Evolutionary conservation across 441 rosid genomes (phyloP).

Genomic region (Eugenia klotzschiana): DNA sequence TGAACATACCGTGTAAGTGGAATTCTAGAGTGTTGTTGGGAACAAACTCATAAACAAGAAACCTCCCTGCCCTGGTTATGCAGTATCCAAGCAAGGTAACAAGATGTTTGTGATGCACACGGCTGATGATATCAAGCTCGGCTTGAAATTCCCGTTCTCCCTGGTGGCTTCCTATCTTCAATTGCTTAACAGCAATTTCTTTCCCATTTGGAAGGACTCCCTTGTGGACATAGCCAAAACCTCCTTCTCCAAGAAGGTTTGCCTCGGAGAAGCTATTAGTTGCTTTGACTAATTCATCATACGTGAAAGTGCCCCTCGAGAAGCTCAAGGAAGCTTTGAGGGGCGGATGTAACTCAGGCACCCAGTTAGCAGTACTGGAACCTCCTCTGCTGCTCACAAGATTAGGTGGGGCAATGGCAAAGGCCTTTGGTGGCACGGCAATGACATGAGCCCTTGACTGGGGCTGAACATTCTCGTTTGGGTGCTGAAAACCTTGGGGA

Average conservation of each 20-base stretch:
- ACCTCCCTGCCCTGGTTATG: constrained; percentile 25
- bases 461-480: constrained; percentile 3
- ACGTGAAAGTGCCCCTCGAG: constrained; percentile 20
- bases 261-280: constrained; percentile 27
- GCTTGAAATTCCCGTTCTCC: constrained; percentile 49
- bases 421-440: constrained; percentile 4
- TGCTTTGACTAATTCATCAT: constrained; percentile 25
- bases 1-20: constrained; percentile 31
- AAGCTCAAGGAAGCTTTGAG: constrained; percentile 1
- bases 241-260: constrained; percentile 44
- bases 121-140: constrained; percentile 35
- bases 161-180: constrained; percentile 33
- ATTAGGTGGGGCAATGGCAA: background rate
- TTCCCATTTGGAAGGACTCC: constrained; percentile 22
- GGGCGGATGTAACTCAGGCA: background rate
- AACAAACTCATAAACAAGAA: constrained; percentile 39
- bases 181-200: constrained; percentile 43
- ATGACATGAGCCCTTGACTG: constrained; percentile 10
- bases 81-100: constrained; percentile 37
- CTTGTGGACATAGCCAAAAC: constrained; percentile 47
- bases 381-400: background rate
- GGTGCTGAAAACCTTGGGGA: constrained; percentile 2
- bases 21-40: constrained; percentile 42
- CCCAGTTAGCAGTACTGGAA: background rate
- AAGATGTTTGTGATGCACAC: constrained; percentile 41